Evolutionary conservation across 225 moss, liverwort and hornwort genomes (phyloP).

Genomic region (Sphagnum contortum): DNA sequence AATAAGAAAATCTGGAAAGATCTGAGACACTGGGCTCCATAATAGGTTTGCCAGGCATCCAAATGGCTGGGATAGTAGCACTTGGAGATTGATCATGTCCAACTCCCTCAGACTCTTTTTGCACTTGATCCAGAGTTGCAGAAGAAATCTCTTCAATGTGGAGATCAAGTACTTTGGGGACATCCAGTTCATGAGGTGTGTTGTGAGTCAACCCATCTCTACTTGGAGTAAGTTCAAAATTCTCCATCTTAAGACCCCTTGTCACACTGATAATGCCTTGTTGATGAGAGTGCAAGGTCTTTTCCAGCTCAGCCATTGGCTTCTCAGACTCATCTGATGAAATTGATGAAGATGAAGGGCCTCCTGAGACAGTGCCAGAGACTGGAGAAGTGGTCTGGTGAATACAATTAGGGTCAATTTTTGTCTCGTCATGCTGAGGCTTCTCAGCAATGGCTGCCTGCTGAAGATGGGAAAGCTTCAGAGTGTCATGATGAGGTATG

Average conservation of each 20-base stretch:
- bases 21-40: conserved; percentile 25
- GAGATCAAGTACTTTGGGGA: conserved; percentile 14
- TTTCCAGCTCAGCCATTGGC: conserved; percentile 5
- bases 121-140: background rate
- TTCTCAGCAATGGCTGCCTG: conserved; percentile 9
- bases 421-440: conserved; percentile 1
- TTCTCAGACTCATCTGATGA: conserved; percentile 9
- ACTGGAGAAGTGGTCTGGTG: conserved; percentile 4
- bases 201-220: no score
- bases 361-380: conserved; percentile 10
- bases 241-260: background rate
- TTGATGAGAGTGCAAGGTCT: no score
- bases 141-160: conserved; percentile 19
- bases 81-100: conserved; percentile 15
- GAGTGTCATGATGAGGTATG: conserved; percentile 8
- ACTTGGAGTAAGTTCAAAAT: conserved; percentile 4
- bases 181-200: background rate
- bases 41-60: conserved; percentile 12
- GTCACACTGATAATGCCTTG: no score
- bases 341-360: conserved; percentile 7
- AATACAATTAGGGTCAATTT: conserved; percentile 9
- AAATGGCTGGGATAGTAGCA: conserved; percentile 8
- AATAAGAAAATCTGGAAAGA: conserved; percentile 30
- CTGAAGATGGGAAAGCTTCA: conserved; percentile 6
- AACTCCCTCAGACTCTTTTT: conserved; percentile 6